Evolutionary conservation across 306 rosid species (phyloP).

Genomic region (Alnus glutinosa): DNA sequence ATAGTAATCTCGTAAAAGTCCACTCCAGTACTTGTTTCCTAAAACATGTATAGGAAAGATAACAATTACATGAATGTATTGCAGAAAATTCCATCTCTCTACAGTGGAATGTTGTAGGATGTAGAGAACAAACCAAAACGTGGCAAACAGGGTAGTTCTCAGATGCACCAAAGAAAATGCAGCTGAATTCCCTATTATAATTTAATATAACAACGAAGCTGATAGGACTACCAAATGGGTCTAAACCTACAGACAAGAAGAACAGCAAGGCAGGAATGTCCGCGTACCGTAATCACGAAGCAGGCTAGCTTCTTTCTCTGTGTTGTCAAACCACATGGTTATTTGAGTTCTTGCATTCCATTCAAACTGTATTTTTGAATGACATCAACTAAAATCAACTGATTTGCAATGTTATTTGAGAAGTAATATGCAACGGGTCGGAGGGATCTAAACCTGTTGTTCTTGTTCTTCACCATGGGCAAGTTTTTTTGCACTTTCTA

Average conservation of each 20-base stretch:
- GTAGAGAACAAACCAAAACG: neutral
- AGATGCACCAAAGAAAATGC: conserved; percentile 2
- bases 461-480: conserved; percentile 71
- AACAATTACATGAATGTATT: conserved; percentile 1
- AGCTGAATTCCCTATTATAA: neutral
- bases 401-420: conserved; percentile 1
- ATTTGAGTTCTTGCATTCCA: conserved; percentile 96
- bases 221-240: neutral
- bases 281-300: conserved; percentile 82
- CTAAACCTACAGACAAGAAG: neutral
- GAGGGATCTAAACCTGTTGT: conserved; percentile 57
- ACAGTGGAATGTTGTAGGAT: neutral
- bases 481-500: conserved; percentile 77
- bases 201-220: neutral
- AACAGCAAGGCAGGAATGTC: conserved; percentile 8
- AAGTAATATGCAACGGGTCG: neutral
- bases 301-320: conserved; percentile 72
- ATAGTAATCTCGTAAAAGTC: conserved; percentile 76
- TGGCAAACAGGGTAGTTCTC: no score
- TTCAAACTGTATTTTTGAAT: conserved; percentile 59
- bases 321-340: conserved; percentile 96
- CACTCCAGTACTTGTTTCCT: conserved; percentile 96
- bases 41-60: neutral
- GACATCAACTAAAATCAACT: conserved; percentile 17
- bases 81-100: neutral